Evolutionary conservation across 1,139 yeast genomes (phyloP), one percentile per base, ranked within the genome.

Genomic region (Hanseniaspora gamundiae): DNA sequence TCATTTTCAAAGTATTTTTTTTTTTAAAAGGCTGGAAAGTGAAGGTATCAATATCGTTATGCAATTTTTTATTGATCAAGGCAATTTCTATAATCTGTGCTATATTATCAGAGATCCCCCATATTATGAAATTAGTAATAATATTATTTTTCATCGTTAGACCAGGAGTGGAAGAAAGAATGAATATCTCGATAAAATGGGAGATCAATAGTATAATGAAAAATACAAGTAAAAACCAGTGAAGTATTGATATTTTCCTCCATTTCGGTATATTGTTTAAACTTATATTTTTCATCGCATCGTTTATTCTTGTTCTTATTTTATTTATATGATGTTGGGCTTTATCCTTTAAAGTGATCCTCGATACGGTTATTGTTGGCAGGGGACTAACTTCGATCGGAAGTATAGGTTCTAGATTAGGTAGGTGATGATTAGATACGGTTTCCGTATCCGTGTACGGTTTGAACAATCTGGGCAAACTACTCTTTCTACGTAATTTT

Each of bases 81-180:
- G 14, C 19, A 16, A 54, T 10, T 30, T 55, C 42, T 24, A 57
- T 54, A 24, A 52, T 42, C 60, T 91, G 98, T 0, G 97, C 98
- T 48, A 87, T 62, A 0, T 91, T 78, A 58, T 88, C 98, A 0
- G 96, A 87, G 8, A 87, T 76, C 0, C 95, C 96, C 59, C 80
- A 85, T 4, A 88, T 66, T 11, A 88, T 76, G 35, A 84, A 66
- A 57, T 88, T 88, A 1, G 96, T 80, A n/a, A 81, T 76, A 46
- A 85, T 74, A 41, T 88, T 84, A 4, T 96, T 87, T 16, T 82
- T 59, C 24, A 87, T 62, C 1, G 93, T 24, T n/a, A 30, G 14
- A 30, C 14, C 35, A 4, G 35, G 35, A 13, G 35, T n/a, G 14
- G 14, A 30, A 7, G 35, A 8, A n/a, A n/a, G 17, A n/a, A 16